phyloP scores from a whole-genome alignment of 192 early-diverging fungal genomes.

The Rhizophlyctis rosea region DNA sequence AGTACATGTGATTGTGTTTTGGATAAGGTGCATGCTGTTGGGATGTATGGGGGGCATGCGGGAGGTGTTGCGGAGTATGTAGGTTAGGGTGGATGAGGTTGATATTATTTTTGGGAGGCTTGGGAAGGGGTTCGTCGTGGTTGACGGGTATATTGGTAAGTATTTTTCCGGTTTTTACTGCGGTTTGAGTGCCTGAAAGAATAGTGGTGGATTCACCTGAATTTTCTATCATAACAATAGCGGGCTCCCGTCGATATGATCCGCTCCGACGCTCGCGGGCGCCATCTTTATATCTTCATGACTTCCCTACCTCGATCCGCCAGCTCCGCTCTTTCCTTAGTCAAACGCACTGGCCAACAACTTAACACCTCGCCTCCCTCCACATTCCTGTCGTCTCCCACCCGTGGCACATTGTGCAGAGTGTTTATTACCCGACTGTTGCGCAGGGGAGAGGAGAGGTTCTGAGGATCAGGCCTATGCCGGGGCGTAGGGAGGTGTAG shows the following conservation, averaged over 20 bases:
- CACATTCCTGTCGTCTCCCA: slow-evolving; percentile 44
- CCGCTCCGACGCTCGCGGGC: slow-evolving; percentile 93
- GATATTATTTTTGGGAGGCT: slow-evolving; percentile 96
- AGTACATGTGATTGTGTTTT: slow-evolving; percentile 94
- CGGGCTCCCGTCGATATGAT: slow-evolving; percentile 89
- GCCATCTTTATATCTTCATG: too few relatives aligned
- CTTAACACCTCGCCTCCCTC: slow-evolving; percentile 59
- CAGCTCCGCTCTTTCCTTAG: slow-evolving; percentile 42
- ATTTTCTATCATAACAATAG: slow-evolving; percentile 54
- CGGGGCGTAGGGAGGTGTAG: slow-evolving; percentile 51
- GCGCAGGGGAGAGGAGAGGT: slow-evolving; percentile 52
- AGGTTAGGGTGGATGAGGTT: slow-evolving; percentile 80
- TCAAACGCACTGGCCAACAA: slow-evolving; percentile 68
- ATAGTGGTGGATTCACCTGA: background rate
- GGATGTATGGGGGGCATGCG: slow-evolving; percentile 95
- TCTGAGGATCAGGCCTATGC: slow-evolving; percentile 63
- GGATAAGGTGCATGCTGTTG: slow-evolving; percentile 99
- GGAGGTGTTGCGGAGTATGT: slow-evolving; percentile 94
- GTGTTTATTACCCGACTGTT: slow-evolving; percentile 70
- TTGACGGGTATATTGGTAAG: slow-evolving; percentile 89
- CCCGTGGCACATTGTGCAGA: slow-evolving; percentile 79
- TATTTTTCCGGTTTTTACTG: background rate
- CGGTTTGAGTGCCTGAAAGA: background rate
- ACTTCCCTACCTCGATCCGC: too few relatives aligned
- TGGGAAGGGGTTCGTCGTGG: slow-evolving; percentile 95